Evolutionary conservation across 192 early-diverging fungal species (phyloP), one percentile per base, ranked within the genome.

Genomic region (Backusella sp.): DNA sequence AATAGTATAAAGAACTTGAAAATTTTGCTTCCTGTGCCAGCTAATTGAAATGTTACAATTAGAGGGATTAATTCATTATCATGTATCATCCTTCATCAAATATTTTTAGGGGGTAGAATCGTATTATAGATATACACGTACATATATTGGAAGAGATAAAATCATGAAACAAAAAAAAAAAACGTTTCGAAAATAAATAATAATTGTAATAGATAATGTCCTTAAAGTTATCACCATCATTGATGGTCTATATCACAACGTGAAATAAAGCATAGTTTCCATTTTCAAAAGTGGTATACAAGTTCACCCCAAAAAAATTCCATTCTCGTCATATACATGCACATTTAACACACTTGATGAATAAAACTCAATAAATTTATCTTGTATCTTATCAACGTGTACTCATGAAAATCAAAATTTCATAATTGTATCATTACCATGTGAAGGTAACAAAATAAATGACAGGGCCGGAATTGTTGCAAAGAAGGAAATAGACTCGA

Each of bases 31-130:
- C 9, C 8, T n/a, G 11, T 23, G 23, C 21, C 8, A 21, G 21
- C 12, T 62, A 12, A 62, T 62, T 28, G 56, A 62, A 28, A 26
- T 23, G 7, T 12, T 28, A 28, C 23, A 28, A 28, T 28, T 23
- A 62, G 23, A 62, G 56, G 56, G 56, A 62, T 62, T 28, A 62
- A 62, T 62, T 62, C 56, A 62, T 62, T 62, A 62, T 62, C 12
- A 44, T 17, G 42, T 44, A 44, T 14, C 12, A 17, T 44, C 42
- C 3, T 44, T 44, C 42, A 44, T 44, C 56, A 62, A 28, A 62
- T 14, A 28, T 14, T 62, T 8, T 26, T 62, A 12, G 28, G 56
- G 56, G 21, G 56, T 62, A 62, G 9, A 23, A 62, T 23, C 11
- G 12, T 62, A 28, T 28, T 23, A 62, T 62, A n/a, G n/a, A n/a